Evolutionary conservation across 257 asterid species (phyloP), one percentile per base, ranked within the genome.

Genomic region (Penstemon davidsonii): DNA sequence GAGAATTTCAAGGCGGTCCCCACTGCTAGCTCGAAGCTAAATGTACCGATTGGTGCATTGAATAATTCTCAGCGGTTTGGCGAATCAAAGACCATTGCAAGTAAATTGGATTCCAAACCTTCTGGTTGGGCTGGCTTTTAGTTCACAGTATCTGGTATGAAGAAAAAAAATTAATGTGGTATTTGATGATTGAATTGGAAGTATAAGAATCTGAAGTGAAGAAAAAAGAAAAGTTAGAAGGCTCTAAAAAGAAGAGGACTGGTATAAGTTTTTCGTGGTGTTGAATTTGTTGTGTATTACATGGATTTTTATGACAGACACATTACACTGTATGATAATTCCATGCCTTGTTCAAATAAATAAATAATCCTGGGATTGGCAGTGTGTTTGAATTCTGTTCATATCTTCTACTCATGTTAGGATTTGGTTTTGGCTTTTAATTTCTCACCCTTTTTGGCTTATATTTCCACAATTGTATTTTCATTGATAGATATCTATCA

Each of bases 91-190:
- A 81, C 75, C 66, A 50, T 64, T 25, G 90, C 69, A 41, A 85
- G 75, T 66, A 88, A 80, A 83, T 71, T 83, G 33, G 80, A 80
- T 37, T 60, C 95, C 60, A 95, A 86, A 74, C 99, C 99, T 58
- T 89, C 96, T 57, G 99, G 99, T 45, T 93, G 99, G 99, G 99
- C 97, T 67, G 99, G 99, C 47, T 93, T 83, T 73, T 83, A 77
- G 80, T 60, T 59, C 40, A 38, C 47, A 37, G 37, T 37, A 64
- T 37, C 63, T 15, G 38, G 52, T 54, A 62, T 25, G 33, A 25
- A 25, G 33, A 25, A 25, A 25, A 25, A 25, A 25, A 25, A 25
- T 25, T 12, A 7, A 53, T 53, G 12, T 9, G 25, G 7, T 7
- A 10, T 53, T 18, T 46, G 52, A 3, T 18, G 36, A 6, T 51